A percentile compares a stretch with the other conserved stretches of the same genome.
phyloP scores from a whole-genome alignment of 345 rosid species.

The Eucalyptus pauciflora region DNA sequence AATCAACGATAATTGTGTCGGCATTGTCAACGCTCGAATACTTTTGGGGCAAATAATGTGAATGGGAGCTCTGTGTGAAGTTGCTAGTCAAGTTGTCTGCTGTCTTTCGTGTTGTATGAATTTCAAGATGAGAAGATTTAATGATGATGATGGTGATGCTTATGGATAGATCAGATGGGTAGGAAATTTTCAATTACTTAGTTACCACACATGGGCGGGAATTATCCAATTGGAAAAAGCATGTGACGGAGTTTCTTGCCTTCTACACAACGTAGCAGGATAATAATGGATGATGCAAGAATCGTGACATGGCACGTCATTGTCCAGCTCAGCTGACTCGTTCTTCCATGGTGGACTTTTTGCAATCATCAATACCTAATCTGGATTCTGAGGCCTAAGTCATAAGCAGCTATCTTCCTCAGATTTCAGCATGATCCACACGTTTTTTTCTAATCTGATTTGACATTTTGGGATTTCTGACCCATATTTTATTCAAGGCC shows the following conservation, averaged over 20 bases:
- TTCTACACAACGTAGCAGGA: too few relatives aligned
- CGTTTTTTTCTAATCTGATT: too few relatives aligned
- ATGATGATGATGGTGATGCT: not conserved
- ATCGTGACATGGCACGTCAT: too few relatives aligned
- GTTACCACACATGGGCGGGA: too few relatives aligned
- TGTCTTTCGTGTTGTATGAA: not conserved
- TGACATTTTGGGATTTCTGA: not conserved
- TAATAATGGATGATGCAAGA: too few relatives aligned
- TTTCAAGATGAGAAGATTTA: not conserved
- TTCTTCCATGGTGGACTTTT: too few relatives aligned
- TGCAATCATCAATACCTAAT: too few relatives aligned
- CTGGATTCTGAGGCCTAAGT: too few relatives aligned
- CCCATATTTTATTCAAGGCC: not conserved
- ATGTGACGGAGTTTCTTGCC: too few relatives aligned
- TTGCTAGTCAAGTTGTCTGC: not conserved
- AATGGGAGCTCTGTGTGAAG: not conserved
- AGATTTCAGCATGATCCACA: not conserved
- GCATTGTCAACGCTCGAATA: not conserved
- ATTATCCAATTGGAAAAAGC: too few relatives aligned
- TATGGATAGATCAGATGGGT: not conserved
- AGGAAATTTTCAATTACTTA: not conserved
- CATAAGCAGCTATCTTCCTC: not conserved
- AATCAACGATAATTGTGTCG: rapidly evolving
- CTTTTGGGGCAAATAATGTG: not conserved
- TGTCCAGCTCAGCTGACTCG: too few relatives aligned